A percentile compares a stretch with the other conserved stretches of the same genome.
These are phyloP conservation scores for Astraeus odoratus DNA, from an alignment of 768 basidiomycete genomes.

Conservation along the genomic window DNA sequence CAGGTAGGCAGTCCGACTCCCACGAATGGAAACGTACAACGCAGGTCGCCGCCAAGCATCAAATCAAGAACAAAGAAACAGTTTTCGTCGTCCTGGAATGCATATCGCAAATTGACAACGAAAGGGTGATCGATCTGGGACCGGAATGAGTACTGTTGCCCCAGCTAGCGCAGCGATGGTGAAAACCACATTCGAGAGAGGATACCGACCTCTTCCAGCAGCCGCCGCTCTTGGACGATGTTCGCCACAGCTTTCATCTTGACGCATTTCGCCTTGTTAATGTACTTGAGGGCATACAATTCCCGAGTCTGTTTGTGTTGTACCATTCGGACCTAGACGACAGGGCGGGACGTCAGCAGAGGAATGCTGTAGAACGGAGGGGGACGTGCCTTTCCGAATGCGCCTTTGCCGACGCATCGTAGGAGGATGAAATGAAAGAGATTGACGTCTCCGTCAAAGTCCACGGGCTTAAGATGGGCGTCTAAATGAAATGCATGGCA, in stretches of 20 bases:
- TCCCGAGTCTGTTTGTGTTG: constrained; percentile 99
- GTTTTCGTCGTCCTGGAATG: constrained; percentile 97
- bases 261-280: constrained; percentile 96
- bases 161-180: too few species aligned
- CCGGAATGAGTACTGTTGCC: constrained; percentile 2
- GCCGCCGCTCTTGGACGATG: constrained; percentile 90
- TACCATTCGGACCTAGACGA: constrained; percentile 86
- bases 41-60: constrained; percentile 92
- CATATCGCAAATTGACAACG: constrained; percentile 91
- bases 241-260: constrained; percentile 99
- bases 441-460: constrained; percentile 93
- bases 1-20: not conserved
- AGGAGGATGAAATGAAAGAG: constrained; percentile 95
- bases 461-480: constrained; percentile 59
- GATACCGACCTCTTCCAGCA: constrained; percentile 82
- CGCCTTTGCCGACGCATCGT: constrained; percentile 96
- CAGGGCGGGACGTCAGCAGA: constrained; percentile 3
- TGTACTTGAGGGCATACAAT: constrained; percentile 97
- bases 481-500: not conserved
- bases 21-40: constrained; percentile 54
- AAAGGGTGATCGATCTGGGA: constrained; percentile 91
- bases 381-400: constrained; percentile 84
- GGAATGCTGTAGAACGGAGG: constrained; percentile 9
- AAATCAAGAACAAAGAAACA: constrained; percentile 98
- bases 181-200: constrained; percentile 3